phyloP scores from a whole-genome alignment of 768 basidiomycete genomes.

The Epithele typhae region DNA sequence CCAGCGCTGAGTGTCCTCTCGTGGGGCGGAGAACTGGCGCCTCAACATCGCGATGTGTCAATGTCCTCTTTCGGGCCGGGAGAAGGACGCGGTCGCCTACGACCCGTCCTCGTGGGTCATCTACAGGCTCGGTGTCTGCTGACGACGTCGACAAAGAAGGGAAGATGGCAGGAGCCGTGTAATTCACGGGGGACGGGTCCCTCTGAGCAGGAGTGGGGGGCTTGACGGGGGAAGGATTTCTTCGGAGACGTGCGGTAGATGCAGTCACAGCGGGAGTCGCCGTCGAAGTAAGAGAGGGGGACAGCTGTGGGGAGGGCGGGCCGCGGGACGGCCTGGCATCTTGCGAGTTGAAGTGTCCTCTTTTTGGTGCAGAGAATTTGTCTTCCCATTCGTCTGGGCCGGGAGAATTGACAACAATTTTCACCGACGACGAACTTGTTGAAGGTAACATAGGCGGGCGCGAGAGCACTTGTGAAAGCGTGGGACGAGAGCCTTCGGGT shows the following conservation, averaged over 20 bases:
- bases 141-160: too few relatives aligned
- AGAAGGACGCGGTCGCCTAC: background rate
- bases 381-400: conserved; percentile 3
- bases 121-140: background rate
- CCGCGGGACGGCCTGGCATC: too few relatives aligned
- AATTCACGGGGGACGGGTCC: too few relatives aligned
- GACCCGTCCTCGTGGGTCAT: background rate
- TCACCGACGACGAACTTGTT: background rate
- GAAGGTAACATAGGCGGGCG: background rate
- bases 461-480: too few relatives aligned
- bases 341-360: background rate
- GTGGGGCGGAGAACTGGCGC: background rate
- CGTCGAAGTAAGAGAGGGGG: background rate
- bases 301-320: too few relatives aligned
- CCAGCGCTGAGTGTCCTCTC: background rate
- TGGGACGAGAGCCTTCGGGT: too few relatives aligned
- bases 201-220: too few relatives aligned
- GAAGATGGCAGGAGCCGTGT: too few relatives aligned
- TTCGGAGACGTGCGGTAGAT: too few relatives aligned
- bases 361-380: conserved; percentile 11
- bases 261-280: too few relatives aligned
- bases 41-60: background rate
- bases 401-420: background rate
- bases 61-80: background rate
- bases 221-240: too few relatives aligned